A percentile compares a stretch with the other conserved stretches of the same genome.
phyloP scores from a whole-genome alignment of 768 basidiomycete species.

The Podaxis sp. region DNA sequence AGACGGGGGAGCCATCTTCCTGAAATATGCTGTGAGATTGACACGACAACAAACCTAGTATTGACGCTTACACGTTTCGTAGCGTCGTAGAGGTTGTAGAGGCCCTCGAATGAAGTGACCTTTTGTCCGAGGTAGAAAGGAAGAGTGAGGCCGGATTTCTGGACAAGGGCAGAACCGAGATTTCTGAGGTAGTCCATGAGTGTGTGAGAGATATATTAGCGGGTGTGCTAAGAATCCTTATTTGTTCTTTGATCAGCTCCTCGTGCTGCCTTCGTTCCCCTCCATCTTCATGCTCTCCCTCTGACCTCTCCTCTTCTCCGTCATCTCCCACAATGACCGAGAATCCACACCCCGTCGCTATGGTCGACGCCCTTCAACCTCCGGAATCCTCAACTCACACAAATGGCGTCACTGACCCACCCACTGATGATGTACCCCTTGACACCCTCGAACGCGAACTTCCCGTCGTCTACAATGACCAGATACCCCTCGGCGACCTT shows the following conservation, averaged over 20 bases:
- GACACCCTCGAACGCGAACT: constrained; percentile 74
- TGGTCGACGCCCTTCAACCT: not conserved
- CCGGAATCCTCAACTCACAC: constrained; percentile 15
- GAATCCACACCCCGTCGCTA: not conserved
- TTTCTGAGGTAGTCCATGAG: constrained; percentile 81
- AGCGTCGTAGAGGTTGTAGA: constrained; percentile 87
- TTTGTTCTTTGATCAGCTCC: constrained; percentile 2
- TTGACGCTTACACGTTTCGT: constrained; percentile 71
- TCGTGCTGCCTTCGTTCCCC: too few species aligned
- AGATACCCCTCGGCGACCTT: constrained; percentile 70
- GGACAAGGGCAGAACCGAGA: constrained; percentile 84
- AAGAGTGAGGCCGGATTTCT: constrained; percentile 87
- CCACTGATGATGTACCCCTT: constrained; percentile 33
- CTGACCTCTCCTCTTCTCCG: not conserved
- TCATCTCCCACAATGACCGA: constrained; percentile 2
- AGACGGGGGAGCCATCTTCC: constrained; percentile 87
- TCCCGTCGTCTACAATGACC: constrained; percentile 70
- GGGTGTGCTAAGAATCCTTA: not conserved
- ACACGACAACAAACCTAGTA: constrained; percentile 2
- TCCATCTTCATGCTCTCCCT: constrained; percentile 3
- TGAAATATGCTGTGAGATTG: constrained; percentile 18
- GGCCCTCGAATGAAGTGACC: constrained; percentile 63
- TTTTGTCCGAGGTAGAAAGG: constrained; percentile 84
- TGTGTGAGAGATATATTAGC: not conserved
- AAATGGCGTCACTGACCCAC: constrained; percentile 29